These are phyloP conservation scores for Apiotrichum porosum DNA, from an alignment of 1,284 basidiomycete species.

Conservation along the genomic window DNA sequence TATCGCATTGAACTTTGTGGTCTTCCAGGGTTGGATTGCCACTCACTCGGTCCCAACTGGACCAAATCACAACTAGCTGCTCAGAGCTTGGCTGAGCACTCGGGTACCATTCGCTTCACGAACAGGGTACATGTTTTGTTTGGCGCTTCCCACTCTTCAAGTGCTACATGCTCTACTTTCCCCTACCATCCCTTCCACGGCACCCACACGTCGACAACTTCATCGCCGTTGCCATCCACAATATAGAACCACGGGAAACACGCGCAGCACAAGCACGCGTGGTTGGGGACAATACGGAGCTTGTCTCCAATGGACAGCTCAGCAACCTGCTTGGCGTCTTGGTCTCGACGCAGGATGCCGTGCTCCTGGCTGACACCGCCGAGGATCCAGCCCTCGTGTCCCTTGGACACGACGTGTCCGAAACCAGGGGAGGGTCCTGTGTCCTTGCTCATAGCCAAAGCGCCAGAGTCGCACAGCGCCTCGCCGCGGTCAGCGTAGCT, in stretches of 20 bases:
- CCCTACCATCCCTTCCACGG: constrained; percentile 82
- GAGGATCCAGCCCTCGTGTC: constrained; percentile 62
- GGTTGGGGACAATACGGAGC: constrained; percentile 46
- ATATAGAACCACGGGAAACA: constrained; percentile 77
- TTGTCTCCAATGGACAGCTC: constrained; percentile 57
- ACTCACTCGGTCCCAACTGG: too few relatives aligned
- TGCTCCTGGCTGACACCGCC: constrained; percentile 73
- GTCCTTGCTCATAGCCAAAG: constrained; percentile 79
- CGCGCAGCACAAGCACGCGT: constrained; percentile 66
- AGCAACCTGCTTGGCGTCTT: constrained; percentile 18
- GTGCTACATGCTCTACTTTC: too few relatives aligned
- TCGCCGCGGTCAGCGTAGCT: constrained; percentile 62
- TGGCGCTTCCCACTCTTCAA: too few relatives aligned
- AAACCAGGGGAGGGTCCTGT: constrained; percentile 65
- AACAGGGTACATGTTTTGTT: too few relatives aligned
- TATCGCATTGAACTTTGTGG: not conserved
- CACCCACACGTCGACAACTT: constrained; percentile 78
- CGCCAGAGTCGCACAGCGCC: constrained; percentile 70
- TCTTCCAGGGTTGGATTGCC: too few relatives aligned
- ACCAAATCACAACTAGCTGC: too few relatives aligned
- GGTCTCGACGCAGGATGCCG: constrained; percentile 57
- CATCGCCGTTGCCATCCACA: constrained; percentile 58
- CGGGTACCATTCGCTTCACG: too few relatives aligned
- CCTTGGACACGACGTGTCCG: constrained; percentile 58
- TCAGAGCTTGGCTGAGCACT: too few relatives aligned